These are phyloP conservation scores for Amborella trichopoda DNA, from an alignment of 164 flowering plant genomes.

Conservation along the genomic window DNA sequence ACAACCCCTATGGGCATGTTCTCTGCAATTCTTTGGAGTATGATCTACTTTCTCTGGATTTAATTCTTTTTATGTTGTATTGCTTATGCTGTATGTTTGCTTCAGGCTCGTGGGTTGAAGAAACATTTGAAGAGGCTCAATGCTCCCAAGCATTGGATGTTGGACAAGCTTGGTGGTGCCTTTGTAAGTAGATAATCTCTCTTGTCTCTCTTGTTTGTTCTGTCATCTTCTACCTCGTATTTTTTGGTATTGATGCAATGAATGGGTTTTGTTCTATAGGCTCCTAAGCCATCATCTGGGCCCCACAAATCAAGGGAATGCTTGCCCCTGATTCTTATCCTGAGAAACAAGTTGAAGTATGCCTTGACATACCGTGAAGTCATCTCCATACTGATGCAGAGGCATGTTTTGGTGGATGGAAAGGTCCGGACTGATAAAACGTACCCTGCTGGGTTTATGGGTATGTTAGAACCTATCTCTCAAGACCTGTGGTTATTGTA, in stretches of 20 bases:
- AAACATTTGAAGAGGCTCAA: slow-evolving; percentile 69
- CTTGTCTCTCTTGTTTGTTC: neutral
- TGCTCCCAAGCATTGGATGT: slow-evolving; percentile 70
- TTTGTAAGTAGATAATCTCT: slow-evolving; percentile 28
- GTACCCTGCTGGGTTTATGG: slow-evolving; percentile 58
- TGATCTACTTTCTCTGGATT: too few relatives aligned
- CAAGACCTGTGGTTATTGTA: too few relatives aligned
- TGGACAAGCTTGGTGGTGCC: slow-evolving; percentile 63
- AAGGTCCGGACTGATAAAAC: slow-evolving; percentile 59
- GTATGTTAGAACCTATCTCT: slow-evolving; percentile 13
- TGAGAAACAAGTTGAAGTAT: slow-evolving; percentile 47
- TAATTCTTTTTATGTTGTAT: too few relatives aligned
- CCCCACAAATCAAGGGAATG: slow-evolving; percentile 62
- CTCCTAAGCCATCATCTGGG: slow-evolving; percentile 64
- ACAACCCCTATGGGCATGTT: too few relatives aligned
- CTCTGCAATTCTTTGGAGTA: too few relatives aligned
- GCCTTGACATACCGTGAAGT: slow-evolving; percentile 53
- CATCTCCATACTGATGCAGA: slow-evolving; percentile 44
- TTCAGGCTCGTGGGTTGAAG: slow-evolving; percentile 58
- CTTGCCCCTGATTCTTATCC: slow-evolving; percentile 41
- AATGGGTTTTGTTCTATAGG: slow-evolving; percentile 28
- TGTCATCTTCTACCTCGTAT: neutral
- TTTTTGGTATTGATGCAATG: neutral
- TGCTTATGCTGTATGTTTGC: too few relatives aligned
- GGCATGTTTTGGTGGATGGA: slow-evolving; percentile 45